A percentile compares a stretch with the other conserved stretches of the same genome.
Evolutionary conservation across 2,329 filamentous ascomycete genomes (phyloP).

Genomic region (Atkinsonella texensis): DNA sequence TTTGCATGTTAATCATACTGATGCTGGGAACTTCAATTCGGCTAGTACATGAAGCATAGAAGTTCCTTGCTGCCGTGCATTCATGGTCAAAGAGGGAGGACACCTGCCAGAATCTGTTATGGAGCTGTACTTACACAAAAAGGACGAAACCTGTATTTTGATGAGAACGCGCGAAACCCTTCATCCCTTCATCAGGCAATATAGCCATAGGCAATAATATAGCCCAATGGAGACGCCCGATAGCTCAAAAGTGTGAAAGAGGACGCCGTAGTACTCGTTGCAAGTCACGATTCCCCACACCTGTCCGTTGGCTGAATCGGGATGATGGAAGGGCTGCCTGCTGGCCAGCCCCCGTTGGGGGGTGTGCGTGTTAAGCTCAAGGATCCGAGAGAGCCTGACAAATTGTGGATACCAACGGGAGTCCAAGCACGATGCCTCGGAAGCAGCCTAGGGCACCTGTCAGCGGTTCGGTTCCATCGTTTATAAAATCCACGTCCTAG

Average conservation of each 20-base stretch:
- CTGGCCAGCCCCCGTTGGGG: not conserved
- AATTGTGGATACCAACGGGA: conserved; percentile 12
- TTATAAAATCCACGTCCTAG: conserved; percentile 4
- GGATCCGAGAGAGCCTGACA: conserved; percentile 2
- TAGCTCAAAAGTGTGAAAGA: not conserved
- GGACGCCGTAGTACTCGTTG: not conserved
- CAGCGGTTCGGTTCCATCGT: conserved; percentile 3
- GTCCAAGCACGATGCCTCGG: conserved; percentile 13
- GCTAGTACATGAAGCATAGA: not conserved
- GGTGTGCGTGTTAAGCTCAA: too few relatives aligned
- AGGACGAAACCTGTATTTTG: not conserved
- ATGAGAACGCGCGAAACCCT: not conserved
- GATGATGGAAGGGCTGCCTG: not conserved
- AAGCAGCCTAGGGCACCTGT: conserved; percentile 10
- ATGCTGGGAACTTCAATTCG: not conserved
- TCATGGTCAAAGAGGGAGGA: not conserved
- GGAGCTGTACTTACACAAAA: not conserved
- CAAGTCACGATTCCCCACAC: conserved; percentile 3
- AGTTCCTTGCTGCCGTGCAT: not conserved
- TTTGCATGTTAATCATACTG: not conserved
- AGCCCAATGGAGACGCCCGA: not conserved
- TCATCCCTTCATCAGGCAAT: not conserved
- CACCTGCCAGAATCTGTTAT: not conserved
- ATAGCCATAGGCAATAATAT: not conserved
- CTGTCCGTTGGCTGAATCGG: not conserved